A percentile compares a stretch with the other conserved stretches of the same genome.
Evolutionary conservation across 1,284 basidiomycete genomes (phyloP).

Genomic region (Pseudomicrostroma phylloplanum): DNA sequence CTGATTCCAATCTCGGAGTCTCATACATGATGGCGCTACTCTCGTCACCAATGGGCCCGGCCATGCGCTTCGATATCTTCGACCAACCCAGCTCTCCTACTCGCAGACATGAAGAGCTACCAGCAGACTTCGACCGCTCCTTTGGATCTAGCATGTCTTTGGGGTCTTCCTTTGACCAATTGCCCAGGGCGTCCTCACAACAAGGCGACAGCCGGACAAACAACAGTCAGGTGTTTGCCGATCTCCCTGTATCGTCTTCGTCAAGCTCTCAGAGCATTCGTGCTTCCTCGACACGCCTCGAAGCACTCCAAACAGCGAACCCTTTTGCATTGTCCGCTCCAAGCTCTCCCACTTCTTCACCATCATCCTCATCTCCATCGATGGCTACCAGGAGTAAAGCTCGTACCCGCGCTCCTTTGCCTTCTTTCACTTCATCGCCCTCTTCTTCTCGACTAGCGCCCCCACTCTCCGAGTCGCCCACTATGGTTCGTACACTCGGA

Average conservation of each 20-base stretch:
- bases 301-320: conserved; percentile 14
- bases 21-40: conserved; percentile 22
- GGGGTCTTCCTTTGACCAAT: conserved; percentile 37
- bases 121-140: conserved; percentile 22
- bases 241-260: no score
- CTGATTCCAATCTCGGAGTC: no score
- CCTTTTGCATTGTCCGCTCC: neutral
- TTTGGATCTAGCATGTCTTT: conserved; percentile 50
- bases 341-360: conserved; percentile 6
- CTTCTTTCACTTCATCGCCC: conserved; percentile 11
- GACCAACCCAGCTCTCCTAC: conserved; percentile 33
- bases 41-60: conserved; percentile 23
- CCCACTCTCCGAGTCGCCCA: conserved; percentile 8
- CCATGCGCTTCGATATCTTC: conserved; percentile 23
- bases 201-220: no score
- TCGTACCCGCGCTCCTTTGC: conserved; percentile 2
- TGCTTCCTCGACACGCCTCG: no score
- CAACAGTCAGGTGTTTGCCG: no score
- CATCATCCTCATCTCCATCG: neutral
- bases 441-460: neutral
- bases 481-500: conserved; percentile 17
- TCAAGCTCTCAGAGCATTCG: no score
- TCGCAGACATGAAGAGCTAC: conserved; percentile 28
- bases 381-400: neutral
- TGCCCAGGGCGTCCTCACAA: conserved; percentile 1